Conservation (phyloP, 768 basidiomycete species). For the Tricholomella constricta region DNA sequence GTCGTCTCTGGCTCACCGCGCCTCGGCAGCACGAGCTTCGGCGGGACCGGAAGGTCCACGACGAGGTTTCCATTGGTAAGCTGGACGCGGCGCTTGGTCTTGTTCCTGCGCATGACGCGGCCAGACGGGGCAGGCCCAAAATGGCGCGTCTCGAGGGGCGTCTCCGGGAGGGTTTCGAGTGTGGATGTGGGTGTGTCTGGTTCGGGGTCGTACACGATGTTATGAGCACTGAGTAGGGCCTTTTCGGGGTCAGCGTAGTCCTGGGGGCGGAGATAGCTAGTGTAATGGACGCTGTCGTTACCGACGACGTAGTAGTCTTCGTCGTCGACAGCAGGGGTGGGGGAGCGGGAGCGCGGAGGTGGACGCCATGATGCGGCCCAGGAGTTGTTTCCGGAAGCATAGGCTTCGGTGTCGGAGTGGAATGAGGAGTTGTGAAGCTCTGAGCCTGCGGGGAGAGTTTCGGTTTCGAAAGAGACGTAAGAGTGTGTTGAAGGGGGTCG, state of each 20-base stretch:
- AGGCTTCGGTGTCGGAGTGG: slow-evolving; percentile 66
- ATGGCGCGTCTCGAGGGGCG: slow-evolving; percentile 69
- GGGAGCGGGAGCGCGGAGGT: slow-evolving; percentile 68
- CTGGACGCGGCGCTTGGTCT: slow-evolving; percentile 77
- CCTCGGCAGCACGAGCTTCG: slow-evolving; percentile 77
- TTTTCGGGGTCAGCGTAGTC: slow-evolving; percentile 42
- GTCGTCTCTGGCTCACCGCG: slow-evolving; percentile 72
- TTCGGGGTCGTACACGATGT: slow-evolving; percentile 42
- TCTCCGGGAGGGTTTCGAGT: slow-evolving; percentile 45
- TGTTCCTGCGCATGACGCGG: slow-evolving; percentile 72
- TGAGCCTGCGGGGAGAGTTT: slow-evolving; percentile 35
- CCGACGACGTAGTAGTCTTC: slow-evolving; percentile 67
- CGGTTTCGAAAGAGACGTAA: slow-evolving; percentile 31
- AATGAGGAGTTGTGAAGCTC: slow-evolving; percentile 54
- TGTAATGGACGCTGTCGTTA: slow-evolving; percentile 58
- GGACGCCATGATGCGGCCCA: slow-evolving; percentile 42
- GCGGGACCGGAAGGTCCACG: slow-evolving; percentile 80
- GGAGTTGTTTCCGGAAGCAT: slow-evolving; percentile 61
- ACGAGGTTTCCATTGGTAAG: slow-evolving; percentile 89
- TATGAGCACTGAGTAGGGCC: slow-evolving; percentile 28
- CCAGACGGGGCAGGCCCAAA: slow-evolving; percentile 88
- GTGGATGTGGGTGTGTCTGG: slow-evolving; percentile 45
- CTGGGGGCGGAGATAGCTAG: slow-evolving; percentile 34
- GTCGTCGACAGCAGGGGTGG: slow-evolving; percentile 73
- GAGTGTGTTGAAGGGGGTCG: slow-evolving; percentile 34